These are phyloP conservation scores for Babjeviella inositovora DNA, from an alignment of 805 yeast species.

Conservation along the genomic window DNA sequence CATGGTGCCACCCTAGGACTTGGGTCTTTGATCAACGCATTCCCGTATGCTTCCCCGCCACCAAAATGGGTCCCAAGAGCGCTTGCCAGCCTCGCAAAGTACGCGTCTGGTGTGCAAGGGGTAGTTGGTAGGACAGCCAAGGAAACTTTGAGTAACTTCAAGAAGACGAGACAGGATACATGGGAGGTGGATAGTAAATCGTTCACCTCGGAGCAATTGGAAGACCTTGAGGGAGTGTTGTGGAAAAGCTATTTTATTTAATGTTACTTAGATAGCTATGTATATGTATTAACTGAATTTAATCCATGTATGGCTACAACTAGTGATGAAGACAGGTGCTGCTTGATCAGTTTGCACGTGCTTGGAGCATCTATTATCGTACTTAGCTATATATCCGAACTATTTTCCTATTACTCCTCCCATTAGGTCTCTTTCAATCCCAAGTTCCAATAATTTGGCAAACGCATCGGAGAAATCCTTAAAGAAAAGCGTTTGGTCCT, in stretches of 20 bases:
- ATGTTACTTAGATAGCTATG: too few relatives aligned
- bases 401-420: conserved; percentile 5
- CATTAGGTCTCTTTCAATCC: conserved; percentile 23
- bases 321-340: too few relatives aligned
- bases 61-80: conserved; percentile 79
- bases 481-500: conserved; percentile 44
- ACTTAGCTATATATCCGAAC: too few relatives aligned
- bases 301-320: too few relatives aligned
- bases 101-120: conserved; percentile 62
- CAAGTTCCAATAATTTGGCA: conserved; percentile 60
- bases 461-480: conserved; percentile 52
- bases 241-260: conserved; percentile 86
- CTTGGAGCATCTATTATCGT: too few relatives aligned
- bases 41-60: conserved; percentile 82
- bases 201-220: conserved; percentile 66
- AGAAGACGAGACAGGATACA: conserved; percentile 84
- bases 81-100: conserved; percentile 51
- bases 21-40: conserved; percentile 79
- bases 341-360: too few relatives aligned
- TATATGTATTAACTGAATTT: too few relatives aligned
- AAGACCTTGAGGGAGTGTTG: conserved; percentile 85
- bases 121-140: conserved; percentile 74
- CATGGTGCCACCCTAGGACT: conserved; percentile 86
- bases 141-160: conserved; percentile 65
- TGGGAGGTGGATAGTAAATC: conserved; percentile 81